Percentiles rank a stretch among this genome's conserved stretches.
Conservation (phyloP, 192 early-diverging fungal species). For the Rhizophagus prolifer region DNA sequence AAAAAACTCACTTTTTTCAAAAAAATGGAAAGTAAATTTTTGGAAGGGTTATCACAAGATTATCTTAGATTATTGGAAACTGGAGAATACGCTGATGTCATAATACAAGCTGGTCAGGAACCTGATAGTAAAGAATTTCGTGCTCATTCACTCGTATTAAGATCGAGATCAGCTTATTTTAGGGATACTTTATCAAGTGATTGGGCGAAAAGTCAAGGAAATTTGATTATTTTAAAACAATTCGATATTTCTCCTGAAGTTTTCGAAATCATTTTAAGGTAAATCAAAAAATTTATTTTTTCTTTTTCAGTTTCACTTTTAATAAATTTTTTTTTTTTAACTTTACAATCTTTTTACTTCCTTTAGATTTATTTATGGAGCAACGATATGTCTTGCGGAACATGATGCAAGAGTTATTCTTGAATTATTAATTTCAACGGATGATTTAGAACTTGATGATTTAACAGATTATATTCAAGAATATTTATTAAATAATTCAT, state of each 20-base stretch:
- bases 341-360: not conserved
- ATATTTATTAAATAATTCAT: slow-evolving; percentile 4
- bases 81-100: not conserved
- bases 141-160: not conserved
- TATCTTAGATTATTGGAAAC: not conserved
- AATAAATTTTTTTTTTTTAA: too few relatives aligned
- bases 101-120: not conserved
- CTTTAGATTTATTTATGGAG: not conserved
- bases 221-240: not conserved
- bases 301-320: too few relatives aligned
- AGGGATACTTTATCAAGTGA: not conserved
- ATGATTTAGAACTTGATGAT: not conserved
- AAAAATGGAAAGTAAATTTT: not conserved
- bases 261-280: slow-evolving; percentile 5
- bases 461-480: slow-evolving; percentile 15
- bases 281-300: too few relatives aligned
- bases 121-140: not conserved
- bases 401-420: not conserved
- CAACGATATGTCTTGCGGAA: not conserved
- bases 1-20: too few relatives aligned
- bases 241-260: not conserved
- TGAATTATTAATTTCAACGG: slow-evolving; percentile 1
- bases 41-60: not conserved
- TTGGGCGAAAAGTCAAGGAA: not conserved
- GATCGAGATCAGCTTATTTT: not conserved